phyloP scores from a whole-genome alignment of 768 basidiomycete species.

The Lactarius hatsudake region DNA sequence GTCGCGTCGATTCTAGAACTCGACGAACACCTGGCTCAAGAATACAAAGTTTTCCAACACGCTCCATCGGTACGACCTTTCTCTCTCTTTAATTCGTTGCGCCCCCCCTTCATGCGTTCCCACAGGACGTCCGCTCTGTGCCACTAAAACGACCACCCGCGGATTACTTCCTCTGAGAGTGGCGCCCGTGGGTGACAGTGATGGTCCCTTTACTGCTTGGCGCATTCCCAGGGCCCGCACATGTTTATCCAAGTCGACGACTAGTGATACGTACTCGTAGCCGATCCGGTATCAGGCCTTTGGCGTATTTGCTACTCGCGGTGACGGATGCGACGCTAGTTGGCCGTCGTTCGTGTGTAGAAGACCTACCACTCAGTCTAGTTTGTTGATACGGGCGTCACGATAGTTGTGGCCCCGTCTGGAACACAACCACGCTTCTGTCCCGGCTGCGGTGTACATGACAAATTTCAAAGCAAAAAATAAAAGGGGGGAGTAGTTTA shows the following conservation, averaged over 20 bases:
- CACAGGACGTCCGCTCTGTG: conserved; percentile 75
- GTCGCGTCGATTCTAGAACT: conserved; percentile 93
- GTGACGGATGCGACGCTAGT: not conserved
- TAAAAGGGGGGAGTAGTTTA: not conserved
- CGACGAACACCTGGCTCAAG: conserved; percentile 89
- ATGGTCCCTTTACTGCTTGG: not conserved
- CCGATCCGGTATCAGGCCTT: not conserved
- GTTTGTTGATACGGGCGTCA: not conserved
- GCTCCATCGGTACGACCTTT: conserved; percentile 69
- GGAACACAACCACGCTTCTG: not conserved
- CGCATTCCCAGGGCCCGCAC: not conserved
- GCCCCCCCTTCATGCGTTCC: not conserved
- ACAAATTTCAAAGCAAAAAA: not conserved
- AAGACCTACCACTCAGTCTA: not conserved
- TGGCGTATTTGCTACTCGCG: not conserved
- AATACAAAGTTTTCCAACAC: conserved; percentile 94
- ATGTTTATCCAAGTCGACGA: no score
- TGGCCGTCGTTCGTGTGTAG: not conserved
- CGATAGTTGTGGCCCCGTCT: not conserved
- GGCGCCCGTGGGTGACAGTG: not conserved
- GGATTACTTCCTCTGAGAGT: conserved; percentile 72
- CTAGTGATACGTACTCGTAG: not conserved
- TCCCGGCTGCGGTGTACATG: not conserved
- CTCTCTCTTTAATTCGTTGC: not conserved
- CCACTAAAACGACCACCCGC: conserved; percentile 83